Evolutionary conservation across 1,139 yeast species (phyloP).

Genomic region (Yamadazyma sp.): DNA sequence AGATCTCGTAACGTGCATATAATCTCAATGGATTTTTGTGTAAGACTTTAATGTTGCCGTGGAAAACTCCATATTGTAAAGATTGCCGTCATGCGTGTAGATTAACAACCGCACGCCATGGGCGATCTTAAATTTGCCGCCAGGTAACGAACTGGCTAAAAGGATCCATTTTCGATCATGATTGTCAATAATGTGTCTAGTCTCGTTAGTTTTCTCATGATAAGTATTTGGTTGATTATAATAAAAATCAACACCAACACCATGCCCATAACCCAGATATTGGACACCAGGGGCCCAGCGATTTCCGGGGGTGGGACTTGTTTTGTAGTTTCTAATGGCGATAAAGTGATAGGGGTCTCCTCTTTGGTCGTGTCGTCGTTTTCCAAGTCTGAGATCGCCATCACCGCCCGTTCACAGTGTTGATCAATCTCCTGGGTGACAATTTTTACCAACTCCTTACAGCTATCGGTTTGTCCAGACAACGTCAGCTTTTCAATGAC

Average conservation of each 20-base stretch:
- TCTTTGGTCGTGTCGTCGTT: background rate
- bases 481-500: slow-evolving; percentile 52
- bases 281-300: no score
- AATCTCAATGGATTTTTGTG: no score
- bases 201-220: background rate
- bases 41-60: no score
- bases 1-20: no score
- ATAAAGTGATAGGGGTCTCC: background rate
- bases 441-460: slow-evolving; percentile 31
- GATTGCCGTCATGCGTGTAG: no score
- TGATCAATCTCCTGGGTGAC: slow-evolving; percentile 25
- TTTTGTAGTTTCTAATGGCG: background rate
- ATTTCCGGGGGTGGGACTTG: background rate
- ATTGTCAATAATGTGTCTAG: background rate
- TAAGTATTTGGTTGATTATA: background rate
- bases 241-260: background rate
- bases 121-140: no score
- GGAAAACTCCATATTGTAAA: no score
- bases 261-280: background rate
- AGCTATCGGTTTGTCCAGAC: slow-evolving; percentile 46
- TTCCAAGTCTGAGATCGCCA: background rate
- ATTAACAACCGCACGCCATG: no score
- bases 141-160: no score
- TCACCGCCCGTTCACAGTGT: background rate
- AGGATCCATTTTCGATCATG: background rate